These are phyloP conservation scores for Diaporthe sp. DNA, from an alignment of 2,329 filamentous ascomycete genomes.

Conservation along the genomic window DNA sequence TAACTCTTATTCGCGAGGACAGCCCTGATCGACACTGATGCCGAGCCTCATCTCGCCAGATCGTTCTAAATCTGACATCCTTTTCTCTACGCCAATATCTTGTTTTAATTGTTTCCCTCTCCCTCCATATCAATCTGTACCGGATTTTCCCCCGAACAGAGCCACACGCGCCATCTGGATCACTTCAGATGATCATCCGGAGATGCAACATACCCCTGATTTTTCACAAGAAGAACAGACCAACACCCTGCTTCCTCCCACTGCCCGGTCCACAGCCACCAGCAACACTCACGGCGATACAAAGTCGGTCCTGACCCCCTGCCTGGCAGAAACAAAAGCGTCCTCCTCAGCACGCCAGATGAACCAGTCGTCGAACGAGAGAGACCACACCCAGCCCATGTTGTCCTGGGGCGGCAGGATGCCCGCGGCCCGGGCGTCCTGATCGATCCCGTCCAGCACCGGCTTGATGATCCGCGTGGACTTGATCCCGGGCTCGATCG, in stretches of 20 bases:
- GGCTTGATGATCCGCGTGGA: conserved; percentile 7
- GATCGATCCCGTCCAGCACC: conserved; percentile 21
- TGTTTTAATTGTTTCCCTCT: no score
- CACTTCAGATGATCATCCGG: neutral
- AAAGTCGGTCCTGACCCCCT: conserved; percentile 1
- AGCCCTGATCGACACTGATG: neutral
- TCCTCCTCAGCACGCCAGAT: conserved; percentile 12
- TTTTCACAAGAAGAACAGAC: neutral
- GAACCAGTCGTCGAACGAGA: conserved; percentile 33
- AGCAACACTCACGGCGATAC: conserved; percentile 14
- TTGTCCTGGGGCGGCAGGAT: conserved; percentile 24
- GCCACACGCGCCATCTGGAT: neutral
- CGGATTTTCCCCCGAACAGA: neutral
- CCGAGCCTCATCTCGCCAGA: neutral
- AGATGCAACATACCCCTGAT: neutral
- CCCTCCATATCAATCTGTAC: neutral
- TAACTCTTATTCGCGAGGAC: neutral
- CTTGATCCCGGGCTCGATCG: conserved; percentile 8
- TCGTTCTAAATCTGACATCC: neutral
- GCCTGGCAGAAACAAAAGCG: conserved; percentile 14
- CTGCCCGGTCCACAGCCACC: neutral
- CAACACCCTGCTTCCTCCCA: neutral
- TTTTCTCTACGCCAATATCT: neutral
- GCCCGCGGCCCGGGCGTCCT: conserved; percentile 15
- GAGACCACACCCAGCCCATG: conserved; percentile 30